phyloP scores from a whole-genome alignment of 2,329 filamentous ascomycete species.

The Microcyclospora pomicola region DNA sequence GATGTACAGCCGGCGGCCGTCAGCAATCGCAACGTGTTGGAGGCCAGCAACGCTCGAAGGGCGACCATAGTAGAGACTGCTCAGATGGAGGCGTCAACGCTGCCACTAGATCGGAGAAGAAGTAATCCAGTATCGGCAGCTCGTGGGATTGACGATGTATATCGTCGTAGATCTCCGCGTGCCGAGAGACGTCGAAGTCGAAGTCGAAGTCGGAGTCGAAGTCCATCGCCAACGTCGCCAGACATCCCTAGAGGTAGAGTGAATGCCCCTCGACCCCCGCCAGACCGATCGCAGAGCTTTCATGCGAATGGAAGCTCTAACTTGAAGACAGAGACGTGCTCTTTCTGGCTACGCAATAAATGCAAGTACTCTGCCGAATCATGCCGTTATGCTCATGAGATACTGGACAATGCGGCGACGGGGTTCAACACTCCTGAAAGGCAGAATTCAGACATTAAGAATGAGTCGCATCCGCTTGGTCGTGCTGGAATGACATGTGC shows the following conservation, averaged over 20 bases:
- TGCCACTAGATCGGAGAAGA: too few species aligned
- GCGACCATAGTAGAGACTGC: not conserved
- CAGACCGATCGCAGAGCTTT: not conserved
- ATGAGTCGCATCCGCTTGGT: too few species aligned
- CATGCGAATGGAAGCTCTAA: not conserved
- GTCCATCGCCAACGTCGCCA: not conserved
- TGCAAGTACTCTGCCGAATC: too few species aligned
- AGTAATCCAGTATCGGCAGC: too few species aligned
- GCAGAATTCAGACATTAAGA: too few species aligned
- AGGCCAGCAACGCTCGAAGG: too few species aligned
- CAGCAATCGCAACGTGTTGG: too few species aligned
- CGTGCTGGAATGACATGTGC: too few species aligned
- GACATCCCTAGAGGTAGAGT: not conserved
- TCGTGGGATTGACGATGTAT: too few species aligned
- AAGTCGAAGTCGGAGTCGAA: conserved; percentile 1
- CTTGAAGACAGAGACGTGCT: not conserved
- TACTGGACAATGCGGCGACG: too few species aligned
- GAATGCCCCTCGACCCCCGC: not conserved
- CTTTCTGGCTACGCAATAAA: not conserved
- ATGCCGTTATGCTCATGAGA: too few species aligned
- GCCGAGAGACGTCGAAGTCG: conserved; percentile 2
- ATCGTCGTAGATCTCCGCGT: conserved; percentile 2
- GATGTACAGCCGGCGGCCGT: conserved; percentile 5
- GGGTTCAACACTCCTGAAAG: too few species aligned
- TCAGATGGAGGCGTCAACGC: not conserved